Evolutionary conservation across 2,329 filamentous ascomycete species (phyloP), one percentile per base, ranked within the genome.

Genomic region (Leptoxyphium fumago): DNA sequence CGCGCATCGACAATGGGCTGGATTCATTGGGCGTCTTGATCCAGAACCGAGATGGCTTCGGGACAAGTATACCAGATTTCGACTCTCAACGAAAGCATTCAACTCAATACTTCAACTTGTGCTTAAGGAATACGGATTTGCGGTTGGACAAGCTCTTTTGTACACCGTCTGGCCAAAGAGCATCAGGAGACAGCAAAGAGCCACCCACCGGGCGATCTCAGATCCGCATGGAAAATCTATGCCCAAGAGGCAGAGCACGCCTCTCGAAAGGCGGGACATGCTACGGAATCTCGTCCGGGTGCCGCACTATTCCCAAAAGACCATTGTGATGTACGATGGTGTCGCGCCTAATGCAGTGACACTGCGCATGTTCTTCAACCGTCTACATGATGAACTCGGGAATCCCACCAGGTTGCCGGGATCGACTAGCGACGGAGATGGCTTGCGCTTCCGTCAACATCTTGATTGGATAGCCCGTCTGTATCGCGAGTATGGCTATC

Each of bases 101-200:
- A 71, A 76, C 47, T 52, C 55, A 14, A 48, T 77, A 6, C 68
- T 82, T 6, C 62, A 68, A 38, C 73, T 71, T n/a, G 62, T 78
- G 8, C 68, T 74, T 2, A 65, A 70, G 26, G 61, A 62, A 0
- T 65, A 69, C 40, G 72, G 70, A 43, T 70, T 66, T 45, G 44
- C 49, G 9, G 62, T 62, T 29, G 78, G 72, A 46, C 67, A 62
- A 45, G 58, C 52, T 3, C 50, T 77, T 29, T 71, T 73, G 45
- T 55, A 68, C 9, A 58, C 56, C 30, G 58, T 62, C 45, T 77
- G 73, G 66, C 71, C 55, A 21, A 36, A 15, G 15, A 36, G 15
- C 32, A 36, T 36, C 9, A 36, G 32, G 15, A 13, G 13, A 13
- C 32, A 36, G 9, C 32, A 36, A 36, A 13, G 32, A 13, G 15